Base-by-base conservation (phyloP, 352 stramenopile genomes). In the Phytopythium cucurbitacearum region DNA sequence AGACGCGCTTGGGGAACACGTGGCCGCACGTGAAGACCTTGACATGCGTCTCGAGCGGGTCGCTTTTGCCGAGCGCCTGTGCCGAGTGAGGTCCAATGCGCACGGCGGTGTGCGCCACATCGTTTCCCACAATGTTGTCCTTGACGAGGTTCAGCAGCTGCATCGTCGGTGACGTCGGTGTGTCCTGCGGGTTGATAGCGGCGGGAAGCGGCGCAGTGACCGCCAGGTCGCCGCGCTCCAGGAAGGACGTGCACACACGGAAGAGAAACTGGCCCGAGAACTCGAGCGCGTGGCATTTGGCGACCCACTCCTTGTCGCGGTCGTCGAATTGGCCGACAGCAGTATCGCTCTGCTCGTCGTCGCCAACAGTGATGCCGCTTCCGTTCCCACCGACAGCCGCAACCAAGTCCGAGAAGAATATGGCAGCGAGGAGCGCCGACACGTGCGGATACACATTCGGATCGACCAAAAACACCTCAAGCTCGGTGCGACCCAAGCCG, bases 11-110 rank as follows among this genome's bases (percentile, higher is more conserved):
- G 8, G 85, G 80, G 51, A 91, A 95, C 15, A 91, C 58, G 50
- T 95, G 85, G 10, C 79, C 76, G 38, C 85, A 95, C 10, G 82
- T 87, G 52, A 95, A 95, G 2, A 72, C 85, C 63, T 92, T 91
- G 13, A 86, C 82, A 54, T 95, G 85, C 11, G 85, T 95, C 56
- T 95, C 85, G 7, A 95, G 65, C 28, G 85, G 85, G 28, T 95
- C 85, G 37, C 78, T 90, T 52, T 91, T 90, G 42, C 85, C 85
- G 16, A 95, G 62, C 10, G 71, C 64, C 43, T 80, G 69, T 6
- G 82, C 74, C 0, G 80, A 81, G 47, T 95, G 82, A 0, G 80
- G 80, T 28, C 64, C 48, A 34, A 95, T 83, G 3, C 53, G 58
- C 15, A 95, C 74, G 3, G 63, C 65, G 1, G 57, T 51, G 12